These are phyloP conservation scores for Monosporascus sp. DNA, from an alignment of 2,329 filamentous ascomycete genomes.

Conservation along the genomic window DNA sequence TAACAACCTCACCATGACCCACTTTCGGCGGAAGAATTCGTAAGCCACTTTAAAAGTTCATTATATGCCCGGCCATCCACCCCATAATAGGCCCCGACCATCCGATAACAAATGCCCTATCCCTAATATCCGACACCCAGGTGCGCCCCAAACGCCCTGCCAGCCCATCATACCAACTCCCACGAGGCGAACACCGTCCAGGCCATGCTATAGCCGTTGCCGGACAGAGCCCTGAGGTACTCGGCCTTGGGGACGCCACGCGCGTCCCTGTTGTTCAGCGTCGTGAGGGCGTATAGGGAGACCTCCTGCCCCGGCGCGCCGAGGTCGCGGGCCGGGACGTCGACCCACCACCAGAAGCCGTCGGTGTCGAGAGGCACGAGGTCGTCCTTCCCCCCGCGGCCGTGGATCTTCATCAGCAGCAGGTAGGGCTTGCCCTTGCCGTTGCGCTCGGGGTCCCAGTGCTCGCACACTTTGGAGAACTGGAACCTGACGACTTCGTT, in stretches of 20 bases:
- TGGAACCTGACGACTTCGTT: slow-evolving; percentile 65
- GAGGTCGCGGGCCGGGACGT: slow-evolving; percentile 61
- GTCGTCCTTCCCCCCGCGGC: slow-evolving; percentile 60
- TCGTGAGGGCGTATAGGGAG: slow-evolving; percentile 55
- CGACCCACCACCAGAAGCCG: slow-evolving; percentile 75
- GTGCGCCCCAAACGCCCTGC: neutral
- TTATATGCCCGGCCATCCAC: too few species aligned
- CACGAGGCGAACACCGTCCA: slow-evolving; percentile 42
- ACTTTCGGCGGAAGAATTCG: too few species aligned
- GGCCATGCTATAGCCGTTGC: slow-evolving; percentile 38
- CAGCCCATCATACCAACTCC: slow-evolving; percentile 38
- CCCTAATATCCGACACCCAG: neutral
- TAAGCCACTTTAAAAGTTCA: too few species aligned
- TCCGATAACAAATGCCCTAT: too few species aligned
- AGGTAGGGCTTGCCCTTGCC: slow-evolving; percentile 62
- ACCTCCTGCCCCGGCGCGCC: slow-evolving; percentile 66
- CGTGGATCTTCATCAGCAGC: slow-evolving; percentile 64
- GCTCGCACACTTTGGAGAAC: slow-evolving; percentile 72
- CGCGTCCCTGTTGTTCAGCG: slow-evolving; percentile 39
- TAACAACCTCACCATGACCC: too few species aligned
- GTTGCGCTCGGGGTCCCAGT: slow-evolving; percentile 71
- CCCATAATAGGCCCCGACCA: too few species aligned
- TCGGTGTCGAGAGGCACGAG: slow-evolving; percentile 70
- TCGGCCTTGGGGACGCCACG: slow-evolving; percentile 45
- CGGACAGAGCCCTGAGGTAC: slow-evolving; percentile 34